Percentiles rank a stretch among this genome's conserved stretches.
Conservation (phyloP, 2,329 filamentous ascomycete species). For the Cyphellophora europaea region DNA sequence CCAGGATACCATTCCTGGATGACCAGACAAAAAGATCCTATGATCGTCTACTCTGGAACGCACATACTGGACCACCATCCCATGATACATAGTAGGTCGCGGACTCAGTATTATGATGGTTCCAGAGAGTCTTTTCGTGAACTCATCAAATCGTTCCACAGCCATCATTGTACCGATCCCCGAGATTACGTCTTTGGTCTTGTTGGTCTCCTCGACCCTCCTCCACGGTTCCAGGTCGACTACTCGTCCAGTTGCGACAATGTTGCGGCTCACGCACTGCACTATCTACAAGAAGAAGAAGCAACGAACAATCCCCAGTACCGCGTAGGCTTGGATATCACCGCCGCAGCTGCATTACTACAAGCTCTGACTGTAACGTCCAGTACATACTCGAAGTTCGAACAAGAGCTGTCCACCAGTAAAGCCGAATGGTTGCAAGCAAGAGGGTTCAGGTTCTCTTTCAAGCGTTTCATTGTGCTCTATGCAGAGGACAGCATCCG, state of each 20-base stretch:
- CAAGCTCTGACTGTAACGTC: not conserved
- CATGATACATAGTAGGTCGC: no score
- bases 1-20: slow-evolving; percentile 2
- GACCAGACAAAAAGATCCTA: slow-evolving; percentile 1
- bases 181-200: slow-evolving; percentile 4
- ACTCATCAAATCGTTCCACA: not conserved
- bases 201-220: not conserved
- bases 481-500: not conserved
- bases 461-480: slow-evolving; percentile 1
- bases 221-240: not conserved
- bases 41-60: not conserved
- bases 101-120: not conserved
- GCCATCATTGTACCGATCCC: slow-evolving; percentile 1
- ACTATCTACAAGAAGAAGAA: not conserved
- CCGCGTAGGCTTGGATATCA: no score
- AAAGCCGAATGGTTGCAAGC: not conserved
- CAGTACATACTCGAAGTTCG: not conserved
- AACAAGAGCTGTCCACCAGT: not conserved
- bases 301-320: not conserved
- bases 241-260: not conserved
- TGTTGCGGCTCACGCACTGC: slow-evolving; percentile 1
- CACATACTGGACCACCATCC: slow-evolving; percentile 1
- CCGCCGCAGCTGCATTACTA: slow-evolving; percentile 1
- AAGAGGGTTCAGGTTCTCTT: no score
- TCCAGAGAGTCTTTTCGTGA: not conserved